Percentiles rank a stretch among this genome's conserved stretches.
Conservation (phyloP, 2,329 filamentous ascomycete genomes). For the Phyllosticta citribraziliensis region DNA sequence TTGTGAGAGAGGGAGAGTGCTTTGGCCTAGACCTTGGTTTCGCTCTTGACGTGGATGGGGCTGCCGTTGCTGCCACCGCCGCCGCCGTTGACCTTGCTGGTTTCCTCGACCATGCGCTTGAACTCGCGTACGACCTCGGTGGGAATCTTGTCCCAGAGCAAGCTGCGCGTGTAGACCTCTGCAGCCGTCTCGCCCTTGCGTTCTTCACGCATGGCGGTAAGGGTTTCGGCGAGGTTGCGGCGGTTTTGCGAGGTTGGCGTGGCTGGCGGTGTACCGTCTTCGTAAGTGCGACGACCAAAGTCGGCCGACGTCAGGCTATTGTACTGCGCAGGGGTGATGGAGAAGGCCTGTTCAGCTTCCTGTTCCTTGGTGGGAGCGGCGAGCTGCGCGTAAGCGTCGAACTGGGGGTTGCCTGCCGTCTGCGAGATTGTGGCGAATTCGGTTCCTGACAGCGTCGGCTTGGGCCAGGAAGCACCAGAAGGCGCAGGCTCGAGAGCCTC, state of each 20-base stretch:
- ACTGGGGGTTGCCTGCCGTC: conserved; percentile 18
- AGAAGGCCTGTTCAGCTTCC: conserved; percentile 79
- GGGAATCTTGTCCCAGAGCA: conserved; percentile 91
- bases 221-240: conserved; percentile 68
- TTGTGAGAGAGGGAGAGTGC: conserved; percentile 1
- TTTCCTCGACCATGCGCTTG: conserved; percentile 79
- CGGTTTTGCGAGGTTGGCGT: conserved; percentile 42
- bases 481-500: conserved; percentile 29
- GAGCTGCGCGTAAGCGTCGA: conserved; percentile 36
- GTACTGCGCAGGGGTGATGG: conserved; percentile 78
- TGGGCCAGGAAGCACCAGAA: conserved; percentile 28
- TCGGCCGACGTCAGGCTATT: conserved; percentile 70
- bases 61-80: conserved; percentile 14
- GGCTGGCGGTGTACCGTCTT: conserved; percentile 27
- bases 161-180: conserved; percentile 83
- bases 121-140: conserved; percentile 87
- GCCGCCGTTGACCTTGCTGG: conserved; percentile 31
- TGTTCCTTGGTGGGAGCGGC: conserved; percentile 66
- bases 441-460: conserved; percentile 26
- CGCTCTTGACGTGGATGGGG: conserved; percentile 22
- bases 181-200: conserved; percentile 62
- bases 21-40: conserved; percentile 19
- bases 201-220: conserved; percentile 65
- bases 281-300: conserved; percentile 46
- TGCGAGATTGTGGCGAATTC: conserved; percentile 25